Conservation (phyloP, 176 grass and related monocot genomes). For the Eragrostis nindensis region DNA sequence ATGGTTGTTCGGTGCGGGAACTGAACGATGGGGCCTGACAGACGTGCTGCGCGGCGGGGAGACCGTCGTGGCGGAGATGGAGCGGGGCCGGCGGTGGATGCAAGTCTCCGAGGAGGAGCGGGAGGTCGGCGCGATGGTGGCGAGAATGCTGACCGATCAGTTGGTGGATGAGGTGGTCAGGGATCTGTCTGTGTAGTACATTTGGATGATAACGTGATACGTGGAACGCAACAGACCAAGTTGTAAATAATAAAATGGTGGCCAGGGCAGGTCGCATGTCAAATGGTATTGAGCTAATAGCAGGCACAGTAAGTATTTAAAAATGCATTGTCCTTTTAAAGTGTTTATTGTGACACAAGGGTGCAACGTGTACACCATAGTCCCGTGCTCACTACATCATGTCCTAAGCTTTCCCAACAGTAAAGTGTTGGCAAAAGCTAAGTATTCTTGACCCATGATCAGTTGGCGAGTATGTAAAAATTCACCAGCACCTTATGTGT, state of each 20-base stretch:
- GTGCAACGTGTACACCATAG: too few relatives aligned
- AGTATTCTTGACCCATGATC: too few relatives aligned
- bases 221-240: background rate
- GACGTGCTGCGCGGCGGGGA: constrained; percentile 45
- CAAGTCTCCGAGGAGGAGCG: constrained; percentile 43
- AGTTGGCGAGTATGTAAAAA: too few relatives aligned
- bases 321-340: too few relatives aligned
- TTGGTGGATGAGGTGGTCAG: constrained; percentile 50
- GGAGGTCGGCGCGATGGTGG: constrained; percentile 40
- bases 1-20: constrained; percentile 52
- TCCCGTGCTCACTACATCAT: too few relatives aligned
- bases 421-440: too few relatives aligned
- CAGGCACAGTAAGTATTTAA: too few relatives aligned
- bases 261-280: too few relatives aligned
- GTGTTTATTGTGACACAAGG: too few relatives aligned
- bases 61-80: constrained; percentile 50
- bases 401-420: too few relatives aligned
- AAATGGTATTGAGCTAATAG: too few relatives aligned
- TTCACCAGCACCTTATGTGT: too few relatives aligned
- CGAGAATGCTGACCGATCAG: constrained; percentile 31
- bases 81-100: constrained; percentile 55
- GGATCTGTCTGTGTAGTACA: constrained; percentile 32
- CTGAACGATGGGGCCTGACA: constrained; percentile 26
- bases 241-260: background rate
- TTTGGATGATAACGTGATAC: background rate